Base-by-base conservation (phyloP, 331 rosid species). In the Quercus phellos region DNA sequence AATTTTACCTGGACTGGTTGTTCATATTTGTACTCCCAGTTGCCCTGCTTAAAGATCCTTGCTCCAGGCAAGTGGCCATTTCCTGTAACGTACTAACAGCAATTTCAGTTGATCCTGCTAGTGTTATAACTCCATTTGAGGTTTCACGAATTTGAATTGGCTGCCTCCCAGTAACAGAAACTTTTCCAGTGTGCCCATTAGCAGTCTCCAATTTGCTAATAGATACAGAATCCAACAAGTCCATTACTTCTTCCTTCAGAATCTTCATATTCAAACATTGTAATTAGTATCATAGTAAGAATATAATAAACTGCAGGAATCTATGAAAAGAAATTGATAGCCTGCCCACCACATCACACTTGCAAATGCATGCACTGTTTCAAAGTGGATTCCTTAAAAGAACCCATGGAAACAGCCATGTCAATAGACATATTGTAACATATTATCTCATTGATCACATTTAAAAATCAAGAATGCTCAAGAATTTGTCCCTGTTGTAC, bases 11-110 rank as follows among this genome's bases (percentile, higher is more conserved):
- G 51, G 97, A 92, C 76, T 92, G 97, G 81, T 79, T 88, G 87
- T 92, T 92, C 97, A 92, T 92, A 82, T 92, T 92, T 77, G 97
- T 92, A 84, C 97, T 90, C 75, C 94, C 94, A 1, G 97, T 92
- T 74, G 97, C 94, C 81, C 97, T 82, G 80, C 77, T 84, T 72
- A 84, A 84, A 34, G 97, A 92, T 76, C 97, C 97, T 78, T 87
- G 97, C 79, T 90, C 91, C 84, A 92, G 83, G 86, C 85, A 92
- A 83, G 89, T 72, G 53, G 94, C 82, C 97, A 92, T 92, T 77
- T 90, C 94, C 74, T 85, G 88, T 64, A 87, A 86, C 46, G 91
- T 84, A 78, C 87, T 83, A 42, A 92, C 94, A 81, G 89, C 77
- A 79, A 92, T 83, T 81, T 92, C 94, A 29, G 88, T 92, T 68